Evolutionary conservation across 495 filamentous ascomycete species (phyloP), one percentile per base, ranked within the genome.

Genomic region (Alectoria sarmentosa): DNA sequence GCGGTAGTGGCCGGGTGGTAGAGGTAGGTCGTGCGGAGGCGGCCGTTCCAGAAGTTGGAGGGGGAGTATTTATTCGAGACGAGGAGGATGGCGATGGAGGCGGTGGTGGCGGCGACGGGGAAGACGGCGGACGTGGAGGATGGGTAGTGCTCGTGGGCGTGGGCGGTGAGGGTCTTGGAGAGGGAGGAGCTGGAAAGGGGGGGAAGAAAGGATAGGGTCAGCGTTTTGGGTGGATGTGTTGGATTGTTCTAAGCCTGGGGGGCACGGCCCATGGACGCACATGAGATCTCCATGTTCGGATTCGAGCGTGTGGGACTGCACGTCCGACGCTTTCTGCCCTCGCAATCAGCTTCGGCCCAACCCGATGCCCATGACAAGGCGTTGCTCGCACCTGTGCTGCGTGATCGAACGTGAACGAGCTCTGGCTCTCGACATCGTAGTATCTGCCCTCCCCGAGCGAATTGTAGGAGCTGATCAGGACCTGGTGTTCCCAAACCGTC

Each of bases 1-100:
- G 75, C 82, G 72, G 73, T 83, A 61, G 77, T 84, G 9, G 85
- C 76, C 15, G 88, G 88, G 66, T 81, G 79, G 76, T 89, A 88
- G 73, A 88, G 83, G 78, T 97, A 98, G 58, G 86, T 82, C 48
- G 90, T 90, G 65, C 95, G 91, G 88, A 92, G 97, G 64, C 95
- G 90, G 56, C 95, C 95, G 78, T 96, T 98, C 90, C 95, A 99
- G 82, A 89, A 98, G 80, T 99, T 99, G 71, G 90, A 89, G 10
- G 95, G 95, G 68, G 89, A 94, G 81, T 98, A 98, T 72, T 96
- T 96, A 80, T 92, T 96, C 39, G 94, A 89, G 46, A 96, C 91
- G 59, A 96, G 81, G 61, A 94, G 74, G 69, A 97, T 81, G 46
- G 92, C 90, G 28, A 98, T 75, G 62, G 84, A 82, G 28, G 84